These are phyloP conservation scores for Calocybe indica DNA, from an alignment of 768 basidiomycete species.

Conservation along the genomic window DNA sequence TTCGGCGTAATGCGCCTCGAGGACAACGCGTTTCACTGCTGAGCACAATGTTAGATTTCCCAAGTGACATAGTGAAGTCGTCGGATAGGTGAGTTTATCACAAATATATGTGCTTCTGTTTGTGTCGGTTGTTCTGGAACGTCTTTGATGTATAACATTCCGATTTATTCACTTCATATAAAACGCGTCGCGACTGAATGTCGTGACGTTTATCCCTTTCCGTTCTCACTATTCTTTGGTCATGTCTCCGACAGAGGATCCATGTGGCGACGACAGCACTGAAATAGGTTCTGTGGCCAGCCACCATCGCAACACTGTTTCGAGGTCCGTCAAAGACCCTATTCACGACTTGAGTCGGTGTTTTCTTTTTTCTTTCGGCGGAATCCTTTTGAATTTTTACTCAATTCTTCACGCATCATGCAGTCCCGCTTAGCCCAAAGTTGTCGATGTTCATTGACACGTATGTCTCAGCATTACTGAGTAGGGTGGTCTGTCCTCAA, in stretches of 20 bases:
- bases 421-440: conserved; percentile 31
- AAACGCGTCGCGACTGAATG: too few relatives aligned
- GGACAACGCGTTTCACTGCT: too few relatives aligned
- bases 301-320: too few relatives aligned
- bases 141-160: too few relatives aligned
- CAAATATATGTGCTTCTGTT: too few relatives aligned
- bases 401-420: not conserved
- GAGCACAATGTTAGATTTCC: too few relatives aligned
- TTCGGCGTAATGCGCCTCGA: too few relatives aligned
- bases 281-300: not conserved
- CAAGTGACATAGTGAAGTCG: too few relatives aligned
- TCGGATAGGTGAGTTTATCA: too few relatives aligned
- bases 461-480: conserved; percentile 29
- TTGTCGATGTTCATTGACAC: conserved; percentile 57
- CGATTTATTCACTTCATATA: too few relatives aligned
- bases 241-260: not conserved
- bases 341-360: conserved; percentile 37
- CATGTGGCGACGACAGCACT: conserved; percentile 2
- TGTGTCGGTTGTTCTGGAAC: too few relatives aligned
- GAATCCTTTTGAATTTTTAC: conserved; percentile 6
- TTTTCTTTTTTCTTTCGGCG: conserved; percentile 1
- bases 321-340: conserved; percentile 8
- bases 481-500: not conserved
- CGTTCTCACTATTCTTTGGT: not conserved
- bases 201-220: too few relatives aligned